Evolutionary conservation across 768 basidiomycete species (phyloP).

Genomic region (Pleurotus platypus): DNA sequence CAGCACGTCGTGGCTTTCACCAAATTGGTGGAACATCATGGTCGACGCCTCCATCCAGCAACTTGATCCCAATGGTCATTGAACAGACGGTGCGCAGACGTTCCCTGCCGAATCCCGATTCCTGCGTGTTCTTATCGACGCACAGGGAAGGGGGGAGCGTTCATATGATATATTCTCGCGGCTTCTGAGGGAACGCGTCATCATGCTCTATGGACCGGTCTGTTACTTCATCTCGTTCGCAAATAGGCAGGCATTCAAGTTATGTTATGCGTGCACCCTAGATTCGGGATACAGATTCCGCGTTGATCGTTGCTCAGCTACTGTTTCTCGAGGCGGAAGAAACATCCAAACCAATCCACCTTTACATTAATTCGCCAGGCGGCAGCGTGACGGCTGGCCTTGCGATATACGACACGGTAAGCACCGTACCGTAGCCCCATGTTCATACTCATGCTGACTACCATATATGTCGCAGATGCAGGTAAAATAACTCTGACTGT

Average conservation of each 20-base stretch:
- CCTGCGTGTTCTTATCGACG: slow-evolving; percentile 10
- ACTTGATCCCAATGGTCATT: slow-evolving; percentile 88
- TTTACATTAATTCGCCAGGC: slow-evolving; percentile 97
- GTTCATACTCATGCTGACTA: slow-evolving; percentile 6
- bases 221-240: slow-evolving; percentile 22
- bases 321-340: slow-evolving; percentile 97
- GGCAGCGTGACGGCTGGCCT: slow-evolving; percentile 95
- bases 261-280: slow-evolving; percentile 21
- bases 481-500: slow-evolving; percentile 31
- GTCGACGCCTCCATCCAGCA: slow-evolving; percentile 44
- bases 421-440: not conserved
- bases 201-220: slow-evolving; percentile 93
- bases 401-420: slow-evolving; percentile 96
- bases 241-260: not conserved
- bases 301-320: slow-evolving; percentile 85
- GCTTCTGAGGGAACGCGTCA: slow-evolving; percentile 86
- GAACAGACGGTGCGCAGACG: slow-evolving; percentile 71
- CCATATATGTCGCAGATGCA: slow-evolving; percentile 52
- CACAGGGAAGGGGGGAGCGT: slow-evolving; percentile 77
- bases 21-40: slow-evolving; percentile 45
- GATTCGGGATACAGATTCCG: slow-evolving; percentile 90
- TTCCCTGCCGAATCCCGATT: slow-evolving; percentile 1
- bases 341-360: slow-evolving; percentile 87
- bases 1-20: slow-evolving; percentile 44
- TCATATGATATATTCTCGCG: slow-evolving; percentile 97